phyloP scores from a whole-genome alignment of 371 early-diverging fungal species.

The Polyrhizophydium stewartii region DNA sequence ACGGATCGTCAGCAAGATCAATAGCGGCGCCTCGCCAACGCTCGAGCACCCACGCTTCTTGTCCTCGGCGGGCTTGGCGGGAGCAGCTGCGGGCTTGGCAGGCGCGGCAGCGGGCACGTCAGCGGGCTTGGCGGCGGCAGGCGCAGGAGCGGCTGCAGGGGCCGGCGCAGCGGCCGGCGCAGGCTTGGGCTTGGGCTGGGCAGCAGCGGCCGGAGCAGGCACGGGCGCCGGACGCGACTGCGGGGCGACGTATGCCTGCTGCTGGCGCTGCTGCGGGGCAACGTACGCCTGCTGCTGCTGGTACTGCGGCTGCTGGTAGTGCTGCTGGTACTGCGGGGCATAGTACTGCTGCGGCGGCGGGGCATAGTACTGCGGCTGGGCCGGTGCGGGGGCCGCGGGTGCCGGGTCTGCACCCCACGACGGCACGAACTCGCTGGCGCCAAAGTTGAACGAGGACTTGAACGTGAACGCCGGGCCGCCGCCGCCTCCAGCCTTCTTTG shows the following conservation, averaged over 20 bases:
- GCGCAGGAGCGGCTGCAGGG: conserved; percentile 15
- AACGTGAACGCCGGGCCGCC: conserved; percentile 15
- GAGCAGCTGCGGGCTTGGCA: conserved; percentile 1
- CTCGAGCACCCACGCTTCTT: no score
- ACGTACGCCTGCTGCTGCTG: conserved; percentile 14
- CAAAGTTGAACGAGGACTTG: conserved; percentile 19
- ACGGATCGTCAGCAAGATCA: no score
- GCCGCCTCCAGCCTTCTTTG: conserved; percentile 5
- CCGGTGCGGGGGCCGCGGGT: conserved; percentile 5
- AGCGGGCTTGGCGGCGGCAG: conserved; percentile 5
- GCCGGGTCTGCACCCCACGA: conserved; percentile 12
- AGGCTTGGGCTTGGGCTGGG: background rate
- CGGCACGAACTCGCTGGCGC: conserved; percentile 33
- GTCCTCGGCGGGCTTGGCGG: conserved; percentile 5
- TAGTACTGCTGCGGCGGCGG: conserved; percentile 15
- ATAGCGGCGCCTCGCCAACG: no score
- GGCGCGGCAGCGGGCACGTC: background rate
- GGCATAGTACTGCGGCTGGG: conserved; percentile 4
- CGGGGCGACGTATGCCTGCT: conserved; percentile 15
- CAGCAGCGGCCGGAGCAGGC: background rate
- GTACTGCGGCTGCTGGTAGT: conserved; percentile 10
- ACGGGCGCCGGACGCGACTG: background rate
- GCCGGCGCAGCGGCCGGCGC: background rate
- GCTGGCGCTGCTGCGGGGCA: conserved; percentile 8
- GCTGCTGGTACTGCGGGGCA: conserved; percentile 15